Evolutionary conservation across 805 yeast species (phyloP).

Genomic region (Kodamaea jinghongensis): DNA sequence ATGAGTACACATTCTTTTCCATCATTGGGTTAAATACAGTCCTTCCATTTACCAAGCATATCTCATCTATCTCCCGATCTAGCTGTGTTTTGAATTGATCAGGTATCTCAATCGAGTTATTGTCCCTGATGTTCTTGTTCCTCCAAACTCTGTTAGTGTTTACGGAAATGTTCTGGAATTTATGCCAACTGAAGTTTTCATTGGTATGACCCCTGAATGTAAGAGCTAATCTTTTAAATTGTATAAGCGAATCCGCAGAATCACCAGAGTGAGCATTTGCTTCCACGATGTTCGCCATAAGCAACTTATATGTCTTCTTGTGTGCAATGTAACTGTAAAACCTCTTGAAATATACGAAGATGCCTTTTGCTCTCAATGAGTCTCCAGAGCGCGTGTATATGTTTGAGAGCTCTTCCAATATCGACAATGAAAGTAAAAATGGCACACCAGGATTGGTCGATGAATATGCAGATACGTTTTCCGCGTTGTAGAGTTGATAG

Average conservation of each 20-base stretch:
- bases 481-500: slow-evolving; percentile 14
- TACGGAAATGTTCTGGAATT: slow-evolving; percentile 13
- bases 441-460: slow-evolving; percentile 23
- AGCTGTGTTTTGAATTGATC: slow-evolving; percentile 7
- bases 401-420: slow-evolving; percentile 24
- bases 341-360: slow-evolving; percentile 34
- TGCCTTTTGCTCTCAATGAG: slow-evolving; percentile 26
- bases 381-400: slow-evolving; percentile 29
- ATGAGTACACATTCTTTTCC: slow-evolving; percentile 26
- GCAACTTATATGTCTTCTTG: slow-evolving; percentile 23
- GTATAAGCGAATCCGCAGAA: slow-evolving; percentile 17
- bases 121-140: slow-evolving; percentile 19
- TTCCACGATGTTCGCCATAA: slow-evolving; percentile 31
- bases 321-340: slow-evolving; percentile 36
- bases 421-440: slow-evolving; percentile 29
- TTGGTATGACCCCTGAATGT: slow-evolving; percentile 21
- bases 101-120: slow-evolving; percentile 8
- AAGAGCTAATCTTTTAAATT: slow-evolving; percentile 20
- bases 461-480: slow-evolving; percentile 10
- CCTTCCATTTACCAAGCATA: neutral
- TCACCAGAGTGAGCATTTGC: slow-evolving; percentile 23
- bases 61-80: slow-evolving; percentile 10
- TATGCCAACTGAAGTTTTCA: slow-evolving; percentile 10
- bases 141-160: slow-evolving; percentile 22
- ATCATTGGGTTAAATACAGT: slow-evolving; percentile 21